phyloP scores from a whole-genome alignment of 1,139 yeast genomes.

The Arxiozyma heterogenica region DNA sequence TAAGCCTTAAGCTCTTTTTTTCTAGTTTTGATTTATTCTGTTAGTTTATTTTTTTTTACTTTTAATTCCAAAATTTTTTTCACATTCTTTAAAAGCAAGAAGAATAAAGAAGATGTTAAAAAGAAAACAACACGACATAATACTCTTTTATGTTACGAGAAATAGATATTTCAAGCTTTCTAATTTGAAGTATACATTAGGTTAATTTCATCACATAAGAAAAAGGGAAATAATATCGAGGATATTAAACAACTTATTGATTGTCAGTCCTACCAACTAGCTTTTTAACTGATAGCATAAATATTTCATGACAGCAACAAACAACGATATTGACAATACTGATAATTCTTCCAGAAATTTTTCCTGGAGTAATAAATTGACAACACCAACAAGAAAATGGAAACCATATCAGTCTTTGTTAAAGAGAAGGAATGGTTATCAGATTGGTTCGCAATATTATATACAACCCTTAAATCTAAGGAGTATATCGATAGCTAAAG shows the following conservation, averaged over 20 bases:
- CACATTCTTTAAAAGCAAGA: not conserved
- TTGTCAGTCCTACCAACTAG: not conserved
- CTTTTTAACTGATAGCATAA: not conserved
- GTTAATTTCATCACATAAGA: not conserved
- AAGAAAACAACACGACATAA: not conserved
- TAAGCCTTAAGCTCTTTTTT: not conserved
- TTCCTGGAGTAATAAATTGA: not conserved
- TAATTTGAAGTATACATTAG: too few species aligned
- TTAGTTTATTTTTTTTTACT: not conserved
- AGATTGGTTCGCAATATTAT: not conserved
- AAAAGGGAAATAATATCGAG: too few species aligned
- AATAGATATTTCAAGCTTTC: too few species aligned
- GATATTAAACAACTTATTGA: not conserved
- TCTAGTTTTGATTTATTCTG: not conserved
- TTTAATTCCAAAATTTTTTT: too few species aligned
- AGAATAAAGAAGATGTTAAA: too few species aligned
- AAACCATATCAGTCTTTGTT: conserved; percentile 1
- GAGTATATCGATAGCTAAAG: not conserved
- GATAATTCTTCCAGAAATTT: not conserved
- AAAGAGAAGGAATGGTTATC: not conserved
- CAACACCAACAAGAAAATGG: conserved; percentile 4
- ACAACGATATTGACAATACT: not conserved
- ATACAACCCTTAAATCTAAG: not conserved
- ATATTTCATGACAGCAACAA: not conserved
- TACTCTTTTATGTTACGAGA: not conserved